Base-by-base conservation (phyloP, 805 yeast species). In the Suhomyces sp. region DNA sequence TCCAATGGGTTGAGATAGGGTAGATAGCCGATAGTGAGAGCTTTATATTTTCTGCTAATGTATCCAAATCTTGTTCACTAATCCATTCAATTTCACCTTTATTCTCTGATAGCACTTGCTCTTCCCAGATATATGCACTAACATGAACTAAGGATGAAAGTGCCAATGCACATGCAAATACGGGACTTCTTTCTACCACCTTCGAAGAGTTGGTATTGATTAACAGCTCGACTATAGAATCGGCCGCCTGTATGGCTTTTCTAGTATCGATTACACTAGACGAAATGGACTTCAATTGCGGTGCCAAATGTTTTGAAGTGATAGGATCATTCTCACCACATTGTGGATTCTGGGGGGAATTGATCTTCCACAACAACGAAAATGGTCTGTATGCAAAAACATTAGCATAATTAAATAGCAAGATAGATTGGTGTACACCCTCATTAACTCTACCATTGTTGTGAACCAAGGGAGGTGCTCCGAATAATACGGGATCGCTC, bases 311-410 rank as follows among this genome's bases (percentile, higher is more conserved):
- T n/a, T 27, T 21, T 35, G 51, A 18, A 48, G 58, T 19, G 55
- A 64, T 5, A 10, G 25, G 25, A 11, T 20, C 30, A 13, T 19
- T 22, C 7, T 54, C 53, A 6, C 45, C 33, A 39, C 71, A 66
- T 38, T 56, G 56, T 13, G 72, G 60, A 31, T 61, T 62, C 36
- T 60, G 63, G 4, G 76, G 70, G 4, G 39, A 20, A 42, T 68
- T 73, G 1, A 72, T 65, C 47, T 74, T 65, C 77, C 77, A 74
- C 3, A 74, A 53, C 47, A 65, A 72, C 7, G 79, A 73, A 37
- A 74, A 63, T 2, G 79, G 80, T 38, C 79, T 51, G 49, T 74
- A 77, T 3, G 74, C 70, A 43, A 74, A 74, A n/a, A 75, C 72
- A 42, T 70, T 72, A 1, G 79, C 77, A 50, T 74, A 74, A 38